Evolutionary conservation across 176 grass and related monocot genomes (phyloP).

Genomic region (Panicum miliaceum): DNA sequence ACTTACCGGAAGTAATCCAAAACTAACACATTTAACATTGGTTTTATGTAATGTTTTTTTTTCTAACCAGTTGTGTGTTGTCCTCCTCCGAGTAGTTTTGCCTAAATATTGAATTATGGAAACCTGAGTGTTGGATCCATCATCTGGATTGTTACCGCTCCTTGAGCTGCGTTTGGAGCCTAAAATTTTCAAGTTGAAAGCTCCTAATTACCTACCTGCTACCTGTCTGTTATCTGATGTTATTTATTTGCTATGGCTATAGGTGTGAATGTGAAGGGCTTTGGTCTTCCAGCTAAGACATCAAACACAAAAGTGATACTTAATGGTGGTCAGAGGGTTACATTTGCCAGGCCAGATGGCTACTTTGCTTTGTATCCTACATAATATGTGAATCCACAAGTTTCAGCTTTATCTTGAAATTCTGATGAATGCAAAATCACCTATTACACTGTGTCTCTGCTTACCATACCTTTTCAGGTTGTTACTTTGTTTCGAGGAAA

Average conservation of each 20-base stretch:
- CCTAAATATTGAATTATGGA: background rate
- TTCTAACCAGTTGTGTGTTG: background rate
- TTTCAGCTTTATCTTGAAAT: slow-evolving; percentile 8
- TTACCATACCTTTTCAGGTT: background rate
- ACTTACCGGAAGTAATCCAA: background rate
- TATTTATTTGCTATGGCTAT: slow-evolving; percentile 29
- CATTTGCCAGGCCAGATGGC: slow-evolving; percentile 81
- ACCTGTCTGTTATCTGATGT: slow-evolving; percentile 20
- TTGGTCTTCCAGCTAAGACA: slow-evolving; percentile 74
- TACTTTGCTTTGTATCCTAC: slow-evolving; percentile 99
- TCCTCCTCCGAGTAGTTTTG: background rate
- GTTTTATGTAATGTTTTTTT: background rate
- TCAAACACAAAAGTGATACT: slow-evolving; percentile 87
- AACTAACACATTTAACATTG: background rate
- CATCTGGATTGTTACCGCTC: background rate
- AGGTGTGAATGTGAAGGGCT: slow-evolving; percentile 59
- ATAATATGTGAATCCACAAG: background rate
- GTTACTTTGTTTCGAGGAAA: background rate
- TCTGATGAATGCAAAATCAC: background rate
- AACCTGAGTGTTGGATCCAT: background rate
- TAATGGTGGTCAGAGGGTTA: slow-evolving; percentile 93
- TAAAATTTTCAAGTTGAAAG: slow-evolving; percentile 31
- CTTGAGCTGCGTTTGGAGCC: slow-evolving; percentile 4
- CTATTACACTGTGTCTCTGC: background rate
- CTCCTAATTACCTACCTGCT: background rate